Evolutionary conservation across 768 basidiomycete species (phyloP).

Genomic region (Ramaria sp.): DNA sequence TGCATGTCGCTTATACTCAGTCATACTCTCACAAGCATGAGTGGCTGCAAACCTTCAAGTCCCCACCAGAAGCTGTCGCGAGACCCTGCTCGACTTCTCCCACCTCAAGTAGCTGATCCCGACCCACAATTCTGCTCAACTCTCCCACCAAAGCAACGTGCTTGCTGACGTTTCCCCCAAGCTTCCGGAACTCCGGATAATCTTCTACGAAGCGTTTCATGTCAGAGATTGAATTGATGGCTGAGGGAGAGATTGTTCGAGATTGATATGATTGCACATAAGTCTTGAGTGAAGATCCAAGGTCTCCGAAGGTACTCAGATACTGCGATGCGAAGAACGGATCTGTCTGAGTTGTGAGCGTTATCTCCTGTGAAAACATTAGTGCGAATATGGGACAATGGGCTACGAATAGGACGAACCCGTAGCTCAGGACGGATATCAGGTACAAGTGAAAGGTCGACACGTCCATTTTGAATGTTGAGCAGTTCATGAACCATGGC

Average conservation of each 20-base stretch:
- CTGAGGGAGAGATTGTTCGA: slow-evolving; percentile 63
- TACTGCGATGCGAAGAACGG: slow-evolving; percentile 89
- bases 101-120: slow-evolving; percentile 77
- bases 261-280: slow-evolving; percentile 93
- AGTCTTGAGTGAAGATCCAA: slow-evolving; percentile 81
- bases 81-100: slow-evolving; percentile 96
- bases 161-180: slow-evolving; percentile 97
- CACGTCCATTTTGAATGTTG: slow-evolving; percentile 89
- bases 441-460: slow-evolving; percentile 73
- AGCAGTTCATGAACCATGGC: slow-evolving; percentile 98
- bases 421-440: slow-evolving; percentile 80
- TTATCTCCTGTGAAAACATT: slow-evolving; percentile 61
- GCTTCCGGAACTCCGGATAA: slow-evolving; percentile 92
- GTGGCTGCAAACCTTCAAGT: slow-evolving; percentile 46
- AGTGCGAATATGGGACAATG: not conserved
- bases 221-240: slow-evolving; percentile 89
- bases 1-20: not conserved
- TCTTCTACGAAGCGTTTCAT: slow-evolving; percentile 99
- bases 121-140: slow-evolving; percentile 79
- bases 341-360: slow-evolving; percentile 83
- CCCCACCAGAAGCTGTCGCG: slow-evolving; percentile 83
- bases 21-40: not conserved
- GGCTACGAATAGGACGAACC: slow-evolving; percentile 30
- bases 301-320: slow-evolving; percentile 90
- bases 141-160: slow-evolving; percentile 97